Evolutionary conservation across 23 red algal genomes (phyloP).

Genomic region (Pyropia yezoensis): DNA sequence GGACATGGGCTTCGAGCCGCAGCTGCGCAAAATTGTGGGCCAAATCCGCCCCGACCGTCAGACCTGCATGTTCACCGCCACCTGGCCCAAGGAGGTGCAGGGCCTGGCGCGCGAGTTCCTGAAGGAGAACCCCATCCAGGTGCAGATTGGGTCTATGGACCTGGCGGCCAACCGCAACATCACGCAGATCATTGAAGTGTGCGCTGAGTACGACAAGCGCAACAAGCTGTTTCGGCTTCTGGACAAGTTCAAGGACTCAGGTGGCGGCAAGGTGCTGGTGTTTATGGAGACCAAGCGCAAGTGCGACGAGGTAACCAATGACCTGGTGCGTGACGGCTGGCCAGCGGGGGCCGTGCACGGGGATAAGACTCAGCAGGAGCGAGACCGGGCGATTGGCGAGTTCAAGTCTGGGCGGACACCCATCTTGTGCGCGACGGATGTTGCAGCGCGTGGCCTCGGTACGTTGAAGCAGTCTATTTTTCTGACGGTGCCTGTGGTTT

Average conservation of each 20-base stretch:
- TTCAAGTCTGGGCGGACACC: constrained; percentile 66
- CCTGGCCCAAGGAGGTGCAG: constrained; percentile 89
- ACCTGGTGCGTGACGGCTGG: constrained; percentile 40
- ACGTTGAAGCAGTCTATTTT: constrained; percentile 15
- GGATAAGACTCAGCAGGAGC: constrained; percentile 89
- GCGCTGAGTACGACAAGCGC: constrained; percentile 75
- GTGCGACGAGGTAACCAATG: constrained; percentile 62
- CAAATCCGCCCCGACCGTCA: constrained; percentile 93
- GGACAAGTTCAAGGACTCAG: constrained; percentile 22
- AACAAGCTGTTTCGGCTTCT: constrained; percentile 50
- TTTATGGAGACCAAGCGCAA: constrained; percentile 91
- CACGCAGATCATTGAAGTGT: constrained; percentile 65
- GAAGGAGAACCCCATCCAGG: constrained; percentile 74
- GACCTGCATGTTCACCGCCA: constrained; percentile 97
- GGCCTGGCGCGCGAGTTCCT: constrained; percentile 80
- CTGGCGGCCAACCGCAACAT: constrained; percentile 90
- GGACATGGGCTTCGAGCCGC: constrained; percentile 97
- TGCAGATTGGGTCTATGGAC: constrained; percentile 74
- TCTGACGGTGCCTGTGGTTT: constrained; percentile 10
- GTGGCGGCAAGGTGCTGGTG: constrained; percentile 37
- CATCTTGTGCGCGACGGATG: constrained; percentile 87
- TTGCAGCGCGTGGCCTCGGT: constrained; percentile 90
- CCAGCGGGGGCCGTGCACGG: constrained; percentile 80
- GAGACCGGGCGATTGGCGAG: constrained; percentile 70
- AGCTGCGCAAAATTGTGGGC: constrained; percentile 83